These are phyloP conservation scores for Tolypocladium paradoxum DNA, from an alignment of 2,329 filamentous ascomycete genomes.

Conservation along the genomic window DNA sequence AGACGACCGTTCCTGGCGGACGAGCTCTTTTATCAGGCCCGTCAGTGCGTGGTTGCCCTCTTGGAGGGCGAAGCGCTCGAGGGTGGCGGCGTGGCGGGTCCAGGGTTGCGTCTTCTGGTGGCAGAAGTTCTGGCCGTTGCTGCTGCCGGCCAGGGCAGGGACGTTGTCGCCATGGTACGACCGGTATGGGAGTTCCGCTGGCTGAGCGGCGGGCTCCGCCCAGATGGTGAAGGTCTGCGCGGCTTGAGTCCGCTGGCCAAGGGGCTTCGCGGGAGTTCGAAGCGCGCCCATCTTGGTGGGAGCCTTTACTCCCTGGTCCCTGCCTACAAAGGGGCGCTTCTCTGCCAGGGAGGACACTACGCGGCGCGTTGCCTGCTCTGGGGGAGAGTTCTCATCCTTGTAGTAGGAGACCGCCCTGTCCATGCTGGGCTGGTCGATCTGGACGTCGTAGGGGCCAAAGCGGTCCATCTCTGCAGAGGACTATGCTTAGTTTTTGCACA, in stretches of 20 bases:
- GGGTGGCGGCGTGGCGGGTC: no score
- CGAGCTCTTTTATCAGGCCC: not conserved
- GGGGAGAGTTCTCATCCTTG: not conserved
- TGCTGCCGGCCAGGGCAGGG: conserved; percentile 1
- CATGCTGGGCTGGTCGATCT: not conserved
- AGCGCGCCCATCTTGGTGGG: not conserved
- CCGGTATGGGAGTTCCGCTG: not conserved
- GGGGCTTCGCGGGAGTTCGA: not conserved
- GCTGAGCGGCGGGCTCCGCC: not conserved
- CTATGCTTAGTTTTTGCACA: not conserved
- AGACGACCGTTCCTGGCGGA: not conserved
- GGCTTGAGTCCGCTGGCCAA: not conserved
- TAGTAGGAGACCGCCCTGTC: not conserved
- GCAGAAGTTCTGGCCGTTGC: not conserved
- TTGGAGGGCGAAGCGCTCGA: not conserved
- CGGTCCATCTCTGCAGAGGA: not conserved
- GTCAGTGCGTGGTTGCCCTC: not conserved
- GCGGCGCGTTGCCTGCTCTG: not conserved
- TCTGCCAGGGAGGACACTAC: not conserved
- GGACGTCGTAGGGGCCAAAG: not conserved
- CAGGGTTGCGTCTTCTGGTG: not conserved
- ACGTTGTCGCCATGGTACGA: conserved; percentile 4
- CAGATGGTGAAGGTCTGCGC: not conserved
- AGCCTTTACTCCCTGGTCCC: not conserved
- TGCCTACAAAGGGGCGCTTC: not conserved